Conservation (phyloP, 192 early-diverging fungal species). For the Polychytrium aggregatum region DNA sequence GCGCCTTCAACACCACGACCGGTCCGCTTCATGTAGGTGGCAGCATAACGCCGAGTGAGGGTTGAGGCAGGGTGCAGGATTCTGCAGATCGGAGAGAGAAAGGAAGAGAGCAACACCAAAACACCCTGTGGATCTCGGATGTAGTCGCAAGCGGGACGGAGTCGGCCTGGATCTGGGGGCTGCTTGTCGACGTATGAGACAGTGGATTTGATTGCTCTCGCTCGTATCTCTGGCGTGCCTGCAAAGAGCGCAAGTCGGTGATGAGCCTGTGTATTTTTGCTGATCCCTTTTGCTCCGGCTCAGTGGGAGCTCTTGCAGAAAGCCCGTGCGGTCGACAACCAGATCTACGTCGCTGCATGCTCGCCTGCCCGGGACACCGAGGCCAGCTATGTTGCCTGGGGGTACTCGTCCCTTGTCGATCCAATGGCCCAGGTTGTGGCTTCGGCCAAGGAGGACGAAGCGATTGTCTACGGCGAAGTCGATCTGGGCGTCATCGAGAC, state of each 20-base stretch:
- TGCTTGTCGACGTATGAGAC: too few relatives aligned
- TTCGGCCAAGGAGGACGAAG: slow-evolving; percentile 62
- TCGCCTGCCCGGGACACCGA: slow-evolving; percentile 77
- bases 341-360: slow-evolving; percentile 88
- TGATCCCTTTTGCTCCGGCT: too few relatives aligned
- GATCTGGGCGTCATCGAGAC: slow-evolving; percentile 50
- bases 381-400: slow-evolving; percentile 82
- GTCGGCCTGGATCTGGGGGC: too few relatives aligned
- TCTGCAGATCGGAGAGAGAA: too few relatives aligned
- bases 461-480: slow-evolving; percentile 71
- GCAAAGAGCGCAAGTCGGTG: too few relatives aligned
- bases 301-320: slow-evolving; percentile 81
- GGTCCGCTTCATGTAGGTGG: slow-evolving; percentile 68
- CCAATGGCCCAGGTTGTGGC: slow-evolving; percentile 67
- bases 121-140: too few relatives aligned
- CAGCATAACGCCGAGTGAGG: too few relatives aligned
- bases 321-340: slow-evolving; percentile 85
- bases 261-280: too few relatives aligned
- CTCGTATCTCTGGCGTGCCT: too few relatives aligned
- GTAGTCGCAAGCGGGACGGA: too few relatives aligned
- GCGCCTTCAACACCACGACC: slow-evolving; percentile 92
- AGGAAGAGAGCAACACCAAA: too few relatives aligned
- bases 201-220: slow-evolving; percentile 5
- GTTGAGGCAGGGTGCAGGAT: too few relatives aligned
- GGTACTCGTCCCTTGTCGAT: slow-evolving; percentile 83